Base-by-base conservation (phyloP, 352 stramenopile species). In the Bremia lactucae region DNA sequence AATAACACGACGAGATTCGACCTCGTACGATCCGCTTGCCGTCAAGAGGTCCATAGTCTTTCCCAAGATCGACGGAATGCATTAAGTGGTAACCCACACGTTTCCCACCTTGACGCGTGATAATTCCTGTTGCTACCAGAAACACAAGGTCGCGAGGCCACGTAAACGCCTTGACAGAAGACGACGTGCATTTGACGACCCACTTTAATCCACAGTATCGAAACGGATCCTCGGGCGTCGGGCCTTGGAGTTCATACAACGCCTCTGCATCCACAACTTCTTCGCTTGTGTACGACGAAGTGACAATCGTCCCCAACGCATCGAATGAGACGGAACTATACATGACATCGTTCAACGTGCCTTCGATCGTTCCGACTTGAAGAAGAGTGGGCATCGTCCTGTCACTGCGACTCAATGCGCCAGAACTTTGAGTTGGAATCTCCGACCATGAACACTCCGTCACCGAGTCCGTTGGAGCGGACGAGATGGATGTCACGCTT, bases 71-170 rank as follows among this genome's bases (percentile, higher is more conserved):
- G 2, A 79, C 51, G 25, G 65, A 75, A 47, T 69, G 62, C 55
- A 69, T 71, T 31, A 85, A 39, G 21, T 78, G 57, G 55, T 70
- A 82, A 2, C 72, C 72, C 11, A 82, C 47, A 10, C 70, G 62
- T 31, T 78, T 67, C 4, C 67, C 67, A 8, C 52, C 51, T 1
- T 52, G 35, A 2, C 64, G 68, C 31, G 59, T 51, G 6, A 71
- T 58, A 10, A 78, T 52, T 13, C 72, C 69, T 34, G 67, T 77
- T 6, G 50, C 49, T 34, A 72, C 62, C 8, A 78, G 39, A 45
- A 71, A 70, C 1, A 70, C 63, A 11, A 75, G 26, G 40, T 83
- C 70, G 0, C 64, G 61, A 5, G 57, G 58, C 48, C 62, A 71
- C 20, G 64, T 49, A 34, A 70, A 64, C 2, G 58, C 50, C 9